Conservation (phyloP, 495 filamentous ascomycete species). For the Penicillium chermesinum region DNA sequence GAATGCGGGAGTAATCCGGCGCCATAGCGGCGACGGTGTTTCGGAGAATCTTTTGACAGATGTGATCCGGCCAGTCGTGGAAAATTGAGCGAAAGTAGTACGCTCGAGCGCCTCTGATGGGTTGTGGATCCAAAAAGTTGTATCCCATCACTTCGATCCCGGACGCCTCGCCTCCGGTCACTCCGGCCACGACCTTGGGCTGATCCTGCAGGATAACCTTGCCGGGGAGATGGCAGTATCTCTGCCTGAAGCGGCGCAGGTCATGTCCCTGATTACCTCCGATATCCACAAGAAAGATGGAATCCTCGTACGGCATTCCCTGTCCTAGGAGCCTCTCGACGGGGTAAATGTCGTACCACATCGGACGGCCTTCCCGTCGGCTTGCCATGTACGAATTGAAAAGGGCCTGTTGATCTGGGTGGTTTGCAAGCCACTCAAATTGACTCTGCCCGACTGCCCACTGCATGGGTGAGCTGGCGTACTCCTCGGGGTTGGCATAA, state of each 20-base stretch:
- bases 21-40: constrained; percentile 37
- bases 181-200: constrained; percentile 24
- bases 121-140: constrained; percentile 33
- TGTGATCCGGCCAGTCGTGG: constrained; percentile 43
- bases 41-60: constrained; percentile 31
- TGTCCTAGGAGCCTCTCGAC: constrained; percentile 20
- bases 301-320: constrained; percentile 19
- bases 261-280: constrained; percentile 42
- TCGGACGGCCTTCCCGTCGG: constrained; percentile 28
- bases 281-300: constrained; percentile 37
- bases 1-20: constrained; percentile 29
- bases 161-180: neutral
- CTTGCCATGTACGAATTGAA: constrained; percentile 43
- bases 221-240: constrained; percentile 17
- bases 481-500: constrained; percentile 31
- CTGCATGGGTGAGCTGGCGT: constrained; percentile 32
- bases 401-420: constrained; percentile 24
- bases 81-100: constrained; percentile 45
- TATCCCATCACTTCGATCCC: constrained; percentile 31
- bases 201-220: constrained; percentile 31
- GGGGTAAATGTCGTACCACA: constrained; percentile 38
- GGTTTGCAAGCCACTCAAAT: constrained; percentile 36
- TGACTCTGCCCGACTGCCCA: constrained; percentile 39
- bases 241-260: constrained; percentile 21
- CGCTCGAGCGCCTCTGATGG: constrained; percentile 29